Evolutionary conservation across 805 yeast genomes (phyloP).

Genomic region (Ogataea paraovalis): DNA sequence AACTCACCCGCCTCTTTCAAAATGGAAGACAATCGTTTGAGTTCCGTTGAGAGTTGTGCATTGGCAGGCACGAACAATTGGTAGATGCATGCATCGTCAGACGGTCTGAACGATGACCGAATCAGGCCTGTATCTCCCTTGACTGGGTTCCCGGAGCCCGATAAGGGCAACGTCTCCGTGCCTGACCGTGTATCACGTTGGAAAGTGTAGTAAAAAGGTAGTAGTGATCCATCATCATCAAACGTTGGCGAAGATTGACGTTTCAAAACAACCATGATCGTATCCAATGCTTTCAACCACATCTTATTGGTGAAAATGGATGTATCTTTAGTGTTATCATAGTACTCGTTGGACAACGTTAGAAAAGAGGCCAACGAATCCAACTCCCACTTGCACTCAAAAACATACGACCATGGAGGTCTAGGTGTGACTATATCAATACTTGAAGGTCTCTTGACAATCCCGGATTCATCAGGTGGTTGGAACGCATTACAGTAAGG

Average conservation of each 20-base stretch:
- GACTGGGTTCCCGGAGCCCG: constrained; percentile 84
- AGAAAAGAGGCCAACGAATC: constrained; percentile 83
- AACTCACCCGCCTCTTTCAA: background rate
- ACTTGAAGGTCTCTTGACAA: constrained; percentile 48
- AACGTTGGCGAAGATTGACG: constrained; percentile 64
- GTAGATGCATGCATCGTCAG: constrained; percentile 79
- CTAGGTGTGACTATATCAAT: constrained; percentile 63
- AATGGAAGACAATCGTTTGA: constrained; percentile 32
- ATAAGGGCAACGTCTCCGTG: constrained; percentile 73
- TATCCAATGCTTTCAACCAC: constrained; percentile 60
- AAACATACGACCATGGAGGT: constrained; percentile 68
- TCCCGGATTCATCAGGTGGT: constrained; percentile 59
- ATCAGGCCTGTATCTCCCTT: constrained; percentile 64
- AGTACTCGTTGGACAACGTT: constrained; percentile 70
- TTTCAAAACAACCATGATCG: constrained; percentile 46
- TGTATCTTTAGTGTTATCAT: constrained; percentile 46
- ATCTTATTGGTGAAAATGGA: constrained; percentile 40
- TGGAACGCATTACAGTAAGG: constrained; percentile 94
- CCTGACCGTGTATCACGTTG: constrained; percentile 72
- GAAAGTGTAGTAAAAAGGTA: constrained; percentile 57
- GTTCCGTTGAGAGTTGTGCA: constrained; percentile 67
- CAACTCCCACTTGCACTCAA: constrained; percentile 87
- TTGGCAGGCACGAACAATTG: constrained; percentile 86
- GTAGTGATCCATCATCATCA: constrained; percentile 44
- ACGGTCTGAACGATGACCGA: constrained; percentile 83